phyloP scores from a whole-genome alignment of 805 yeast genomes.

The Candida dajiaensis region DNA sequence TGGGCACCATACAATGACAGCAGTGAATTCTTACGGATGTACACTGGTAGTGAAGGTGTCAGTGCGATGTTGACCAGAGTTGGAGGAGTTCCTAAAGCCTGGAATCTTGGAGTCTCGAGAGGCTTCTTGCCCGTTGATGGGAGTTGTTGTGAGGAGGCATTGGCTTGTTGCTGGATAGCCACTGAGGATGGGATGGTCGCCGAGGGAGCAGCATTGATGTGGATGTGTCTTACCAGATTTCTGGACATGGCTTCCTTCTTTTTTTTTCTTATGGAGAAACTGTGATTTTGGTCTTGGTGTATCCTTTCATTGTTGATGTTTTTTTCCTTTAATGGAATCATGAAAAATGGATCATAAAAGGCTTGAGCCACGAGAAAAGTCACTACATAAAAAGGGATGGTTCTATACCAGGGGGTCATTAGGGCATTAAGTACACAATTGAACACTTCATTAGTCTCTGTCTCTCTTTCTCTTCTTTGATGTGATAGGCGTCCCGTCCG shows the following conservation, averaged over 20 bases:
- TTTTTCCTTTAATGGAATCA: no score
- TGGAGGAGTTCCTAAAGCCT: constrained; percentile 43
- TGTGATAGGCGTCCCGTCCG: constrained; percentile 17
- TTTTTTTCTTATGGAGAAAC: no score
- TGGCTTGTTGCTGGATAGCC: background rate
- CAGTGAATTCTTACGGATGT: constrained; percentile 42
- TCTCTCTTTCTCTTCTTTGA: background rate
- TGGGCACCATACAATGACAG: constrained; percentile 39
- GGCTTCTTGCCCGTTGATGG: background rate
- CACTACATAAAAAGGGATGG: no score
- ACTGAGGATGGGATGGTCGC: background rate
- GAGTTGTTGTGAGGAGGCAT: background rate
- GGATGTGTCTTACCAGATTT: constrained; percentile 1
- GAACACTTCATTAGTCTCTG: no score
- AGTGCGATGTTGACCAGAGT: constrained; percentile 42
- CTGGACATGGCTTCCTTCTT: background rate
- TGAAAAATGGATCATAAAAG: no score
- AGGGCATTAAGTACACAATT: background rate
- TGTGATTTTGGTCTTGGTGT: no score
- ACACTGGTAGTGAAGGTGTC: constrained; percentile 56
- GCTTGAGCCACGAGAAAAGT: background rate
- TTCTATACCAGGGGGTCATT: background rate
- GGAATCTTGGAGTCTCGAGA: constrained; percentile 26
- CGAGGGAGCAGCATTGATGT: constrained; percentile 2
- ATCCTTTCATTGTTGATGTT: no score